A percentile compares a stretch with the other conserved stretches of the same genome.
Conservation (phyloP, 352 stramenopile species). For the Globisporangium uncinulatum region DNA sequence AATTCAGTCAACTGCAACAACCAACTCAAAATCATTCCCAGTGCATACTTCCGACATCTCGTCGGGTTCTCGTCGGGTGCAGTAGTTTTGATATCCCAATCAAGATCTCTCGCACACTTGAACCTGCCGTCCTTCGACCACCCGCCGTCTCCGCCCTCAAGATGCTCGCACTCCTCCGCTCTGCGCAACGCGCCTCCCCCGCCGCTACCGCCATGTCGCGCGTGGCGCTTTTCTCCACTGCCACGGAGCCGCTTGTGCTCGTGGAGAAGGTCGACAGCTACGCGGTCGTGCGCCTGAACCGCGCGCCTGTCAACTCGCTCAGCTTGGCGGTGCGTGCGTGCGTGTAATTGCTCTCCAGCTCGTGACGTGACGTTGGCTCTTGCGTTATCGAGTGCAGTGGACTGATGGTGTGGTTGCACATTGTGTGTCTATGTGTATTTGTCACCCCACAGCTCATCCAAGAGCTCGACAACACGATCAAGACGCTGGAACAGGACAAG, state of each 20-base stretch:
- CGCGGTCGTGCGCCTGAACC: conserved; percentile 76
- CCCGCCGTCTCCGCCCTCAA: background rate
- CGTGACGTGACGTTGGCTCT: no score
- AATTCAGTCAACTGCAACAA: no score
- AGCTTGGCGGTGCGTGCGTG: conserved; percentile 55
- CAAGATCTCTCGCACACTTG: background rate
- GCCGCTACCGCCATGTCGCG: conserved; percentile 3
- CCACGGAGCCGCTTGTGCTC: conserved; percentile 46
- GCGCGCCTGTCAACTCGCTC: conserved; percentile 75
- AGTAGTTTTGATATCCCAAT: background rate
- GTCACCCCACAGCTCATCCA: conserved; percentile 40
- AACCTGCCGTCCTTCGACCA: background rate
- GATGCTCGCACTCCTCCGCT: conserved; percentile 14
- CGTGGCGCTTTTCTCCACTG: conserved; percentile 21
- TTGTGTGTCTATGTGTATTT: background rate
- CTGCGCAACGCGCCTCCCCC: conserved; percentile 1
- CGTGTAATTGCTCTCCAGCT: background rate
- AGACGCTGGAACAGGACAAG: conserved; percentile 73
- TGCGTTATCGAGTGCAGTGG: background rate
- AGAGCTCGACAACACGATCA: conserved; percentile 62
- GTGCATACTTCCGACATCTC: no score
- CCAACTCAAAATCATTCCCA: no score
- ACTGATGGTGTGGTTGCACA: background rate
- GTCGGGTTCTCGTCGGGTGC: no score
- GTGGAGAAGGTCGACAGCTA: conserved; percentile 72